Conservation (phyloP, 768 basidiomycete genomes). For the Rhizopogon sp. region DNA sequence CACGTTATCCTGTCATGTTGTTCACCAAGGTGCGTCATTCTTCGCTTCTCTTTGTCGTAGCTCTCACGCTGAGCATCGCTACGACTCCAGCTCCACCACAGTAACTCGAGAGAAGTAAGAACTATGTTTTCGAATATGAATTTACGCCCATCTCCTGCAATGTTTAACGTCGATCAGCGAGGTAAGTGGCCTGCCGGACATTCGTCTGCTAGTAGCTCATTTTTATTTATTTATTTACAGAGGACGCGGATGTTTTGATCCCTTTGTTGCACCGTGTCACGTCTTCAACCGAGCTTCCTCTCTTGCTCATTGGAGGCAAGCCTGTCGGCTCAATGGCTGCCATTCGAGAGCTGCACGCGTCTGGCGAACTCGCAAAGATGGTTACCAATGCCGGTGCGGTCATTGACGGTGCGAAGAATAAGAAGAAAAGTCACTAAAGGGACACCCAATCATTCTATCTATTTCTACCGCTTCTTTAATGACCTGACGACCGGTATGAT, state of each 20-base stretch:
- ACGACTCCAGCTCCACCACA: slow-evolving; percentile 49
- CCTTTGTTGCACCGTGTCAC: slow-evolving; percentile 65
- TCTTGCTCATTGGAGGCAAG: slow-evolving; percentile 66
- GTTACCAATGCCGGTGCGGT: slow-evolving; percentile 54
- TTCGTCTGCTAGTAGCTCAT: neutral
- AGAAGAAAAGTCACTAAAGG: slow-evolving; percentile 26
- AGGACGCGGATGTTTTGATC: slow-evolving; percentile 58
- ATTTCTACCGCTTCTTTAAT: neutral
- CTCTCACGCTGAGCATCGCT: slow-evolving; percentile 6
- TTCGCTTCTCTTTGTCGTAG: slow-evolving; percentile 1
- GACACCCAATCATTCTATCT: neutral
- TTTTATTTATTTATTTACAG: slow-evolving; percentile 18
- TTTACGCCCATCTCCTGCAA: slow-evolving; percentile 56
- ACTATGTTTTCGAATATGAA: slow-evolving; percentile 48
- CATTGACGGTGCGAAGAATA: slow-evolving; percentile 43
- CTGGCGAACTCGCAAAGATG: slow-evolving; percentile 46
- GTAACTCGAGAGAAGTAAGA: slow-evolving; percentile 64
- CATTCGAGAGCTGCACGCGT: slow-evolving; percentile 44
- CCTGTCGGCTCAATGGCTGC: slow-evolving; percentile 47
- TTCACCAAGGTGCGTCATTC: slow-evolving; percentile 56
- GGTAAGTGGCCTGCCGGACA: slow-evolving; percentile 13
- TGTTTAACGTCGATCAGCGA: slow-evolving; percentile 70
- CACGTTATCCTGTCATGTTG: slow-evolving; percentile 67
- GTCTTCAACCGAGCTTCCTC: slow-evolving; percentile 46
- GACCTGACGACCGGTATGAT: slow-evolving; percentile 1